phyloP scores from a whole-genome alignment of 2,329 filamentous ascomycete genomes.

The Talaromyces verruculosus region DNA sequence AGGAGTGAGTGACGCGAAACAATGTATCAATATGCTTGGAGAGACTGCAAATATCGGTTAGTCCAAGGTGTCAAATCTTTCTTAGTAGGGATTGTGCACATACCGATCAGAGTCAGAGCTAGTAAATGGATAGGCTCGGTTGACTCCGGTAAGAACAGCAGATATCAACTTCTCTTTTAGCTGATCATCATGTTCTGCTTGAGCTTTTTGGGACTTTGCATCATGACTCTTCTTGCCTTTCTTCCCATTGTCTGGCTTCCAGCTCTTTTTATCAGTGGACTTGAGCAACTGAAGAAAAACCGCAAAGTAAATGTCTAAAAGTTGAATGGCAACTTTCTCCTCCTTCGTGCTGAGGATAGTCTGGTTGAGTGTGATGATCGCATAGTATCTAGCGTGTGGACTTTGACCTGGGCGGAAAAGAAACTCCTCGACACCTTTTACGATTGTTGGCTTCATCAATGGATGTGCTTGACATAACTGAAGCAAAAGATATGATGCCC shows the following conservation, averaged over 20 bases:
- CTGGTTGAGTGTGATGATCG: conserved; percentile 94
- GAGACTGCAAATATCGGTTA: conserved; percentile 53
- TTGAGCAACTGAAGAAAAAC: conserved; percentile 83
- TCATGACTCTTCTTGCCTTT: conserved; percentile 52
- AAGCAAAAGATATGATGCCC: conserved; percentile 88
- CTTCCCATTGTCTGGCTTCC: conserved; percentile 50
- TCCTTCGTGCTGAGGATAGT: conserved; percentile 87
- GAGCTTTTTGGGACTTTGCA: conserved; percentile 30
- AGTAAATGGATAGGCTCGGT: conserved; percentile 91
- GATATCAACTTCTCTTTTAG: conserved; percentile 89
- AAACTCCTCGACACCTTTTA: conserved; percentile 82
- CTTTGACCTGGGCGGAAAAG: conserved; percentile 85
- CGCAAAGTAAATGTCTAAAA: conserved; percentile 89
- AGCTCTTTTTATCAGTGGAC: conserved; percentile 39
- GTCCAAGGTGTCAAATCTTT: conserved; percentile 17
- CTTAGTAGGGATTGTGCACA: conserved; percentile 29
- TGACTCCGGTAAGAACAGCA: conserved; percentile 87
- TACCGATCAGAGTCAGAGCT: conserved; percentile 74
- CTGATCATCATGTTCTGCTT: conserved; percentile 59
- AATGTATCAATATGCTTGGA: conserved; percentile 89
- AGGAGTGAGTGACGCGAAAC: conserved; percentile 93
- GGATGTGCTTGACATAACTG: conserved; percentile 88
- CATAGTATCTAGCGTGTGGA: conserved; percentile 88
- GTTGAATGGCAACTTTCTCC: conserved; percentile 72
- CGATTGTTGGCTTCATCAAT: conserved; percentile 86